phyloP scores from a whole-genome alignment of 1,284 basidiomycete genomes.

The Trichosporon sp. region DNA sequence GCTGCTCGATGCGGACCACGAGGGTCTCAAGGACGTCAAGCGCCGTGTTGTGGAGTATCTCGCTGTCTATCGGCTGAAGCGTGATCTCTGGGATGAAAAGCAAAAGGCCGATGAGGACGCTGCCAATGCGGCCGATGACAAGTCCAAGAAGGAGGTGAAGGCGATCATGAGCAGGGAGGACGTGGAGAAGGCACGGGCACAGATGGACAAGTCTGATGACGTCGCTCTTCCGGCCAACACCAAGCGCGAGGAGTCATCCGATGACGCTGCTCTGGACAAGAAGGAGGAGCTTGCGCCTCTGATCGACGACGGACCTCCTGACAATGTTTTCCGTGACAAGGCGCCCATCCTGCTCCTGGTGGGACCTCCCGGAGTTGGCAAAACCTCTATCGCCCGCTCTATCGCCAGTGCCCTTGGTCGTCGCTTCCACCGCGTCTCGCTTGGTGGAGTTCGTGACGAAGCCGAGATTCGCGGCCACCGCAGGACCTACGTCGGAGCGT shows the following conservation, averaged over 20 bases:
- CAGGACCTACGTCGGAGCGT: slow-evolving; percentile 77
- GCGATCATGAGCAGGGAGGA: slow-evolving; percentile 23
- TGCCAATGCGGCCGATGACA: slow-evolving; percentile 12
- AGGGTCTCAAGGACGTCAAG: slow-evolving; percentile 53
- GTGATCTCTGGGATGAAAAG: slow-evolving; percentile 45
- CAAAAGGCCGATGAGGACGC: slow-evolving; percentile 25
- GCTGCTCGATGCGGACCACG: slow-evolving; percentile 50
- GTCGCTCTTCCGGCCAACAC: not conserved
- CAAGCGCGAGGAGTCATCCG: slow-evolving; percentile 23
- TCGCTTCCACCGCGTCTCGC: slow-evolving; percentile 72
- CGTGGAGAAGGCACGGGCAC: not conserved
- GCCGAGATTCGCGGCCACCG: slow-evolving; percentile 98
- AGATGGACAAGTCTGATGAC: slow-evolving; percentile 21
- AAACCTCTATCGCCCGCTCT: slow-evolving; percentile 65
- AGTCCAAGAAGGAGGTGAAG: slow-evolving; percentile 2
- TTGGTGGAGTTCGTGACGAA: slow-evolving; percentile 92
- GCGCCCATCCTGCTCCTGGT: slow-evolving; percentile 63
- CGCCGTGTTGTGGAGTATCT: slow-evolving; percentile 53
- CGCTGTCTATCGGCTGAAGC: slow-evolving; percentile 52
- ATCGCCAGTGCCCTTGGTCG: slow-evolving; percentile 48
- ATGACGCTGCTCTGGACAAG: not conserved
- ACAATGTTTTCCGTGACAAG: slow-evolving; percentile 50
- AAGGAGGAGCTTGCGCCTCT: slow-evolving; percentile 15
- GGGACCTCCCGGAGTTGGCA: slow-evolving; percentile 95
- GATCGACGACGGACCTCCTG: slow-evolving; percentile 39